Evolutionary conservation across 495 filamentous ascomycete species (phyloP), one percentile per base, ranked within the genome.

Genomic region (Jackrogersella minutella): DNA sequence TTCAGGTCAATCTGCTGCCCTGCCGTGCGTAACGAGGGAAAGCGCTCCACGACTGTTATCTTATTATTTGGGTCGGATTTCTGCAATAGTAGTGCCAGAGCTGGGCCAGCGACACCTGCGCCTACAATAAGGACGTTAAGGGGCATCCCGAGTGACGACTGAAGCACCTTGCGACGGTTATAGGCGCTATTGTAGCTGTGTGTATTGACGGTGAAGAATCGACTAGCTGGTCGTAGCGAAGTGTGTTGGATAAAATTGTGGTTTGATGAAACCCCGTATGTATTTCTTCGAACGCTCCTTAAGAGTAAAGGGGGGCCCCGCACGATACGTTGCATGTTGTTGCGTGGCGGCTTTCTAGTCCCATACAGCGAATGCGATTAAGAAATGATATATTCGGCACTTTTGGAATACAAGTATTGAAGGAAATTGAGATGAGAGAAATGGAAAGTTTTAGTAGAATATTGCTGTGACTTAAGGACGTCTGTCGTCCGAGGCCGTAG

Each of bases 81-180:
- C 5, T 59, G 65, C 16, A 72, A 40, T 16, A 69, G 16, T 3
- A 57, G 51, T 22, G 61, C 94, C 67, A 95, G 93, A 4, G 97
- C 91, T 7, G 97, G 77, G 3, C 95, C 86, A 5, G 91, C 93
- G n/a, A 99, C 79, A 0, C 95, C 95, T 2, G 93, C 93, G 2
- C 95, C 95, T 0, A 96, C 93, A 19, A 97, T 88, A 2, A 99
- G 80, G 4, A 97, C 84, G 46, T 80, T 88, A 31, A 92, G 76
- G 51, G 69, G 69, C 56, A 62, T 60, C 10, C 26, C 61, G 11
- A 64, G 5, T 22, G 61, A 50, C 16, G 61, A 64, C 3, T 43
- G 41, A 11, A 64, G 24, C 1, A 43, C 22, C 34, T 41, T 56
- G 24, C 33, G 16, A 41, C 21, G 14, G 13, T 2, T 49, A n/a